A percentile compares a stretch with the other conserved stretches of the same genome.
Conservation (phyloP, 2,329 filamentous ascomycete genomes). For the Curvularia spicifera region DNA sequence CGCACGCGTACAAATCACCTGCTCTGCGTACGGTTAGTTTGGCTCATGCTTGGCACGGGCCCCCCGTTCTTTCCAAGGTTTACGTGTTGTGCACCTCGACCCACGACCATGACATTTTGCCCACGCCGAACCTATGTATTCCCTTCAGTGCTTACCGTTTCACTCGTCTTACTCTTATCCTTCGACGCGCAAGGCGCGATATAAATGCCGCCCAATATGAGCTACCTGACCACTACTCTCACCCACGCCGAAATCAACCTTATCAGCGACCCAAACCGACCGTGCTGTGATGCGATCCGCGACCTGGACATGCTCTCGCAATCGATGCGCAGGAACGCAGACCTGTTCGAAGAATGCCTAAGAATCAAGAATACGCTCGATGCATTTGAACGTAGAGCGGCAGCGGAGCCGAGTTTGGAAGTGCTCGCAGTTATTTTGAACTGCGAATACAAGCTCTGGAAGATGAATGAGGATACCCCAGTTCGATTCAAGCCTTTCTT, state of each 20-base stretch:
- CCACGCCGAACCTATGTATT: constrained; percentile 29
- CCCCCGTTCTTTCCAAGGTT: constrained; percentile 18
- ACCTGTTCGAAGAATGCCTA: constrained; percentile 23
- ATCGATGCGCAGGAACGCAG: neutral
- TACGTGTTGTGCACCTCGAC: constrained; percentile 21
- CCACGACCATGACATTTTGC: constrained; percentile 25
- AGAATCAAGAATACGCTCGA: constrained; percentile 45
- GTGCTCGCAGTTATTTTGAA: constrained; percentile 41
- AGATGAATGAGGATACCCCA: constrained; percentile 36
- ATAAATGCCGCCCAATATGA: constrained; percentile 34
- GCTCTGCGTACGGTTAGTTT: neutral
- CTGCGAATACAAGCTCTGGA: constrained; percentile 48
- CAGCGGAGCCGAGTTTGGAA: constrained; percentile 26
- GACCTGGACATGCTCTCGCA: constrained; percentile 16
- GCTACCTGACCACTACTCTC: constrained; percentile 32
- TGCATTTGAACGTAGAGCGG: constrained; percentile 29
- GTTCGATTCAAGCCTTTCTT: constrained; percentile 49
- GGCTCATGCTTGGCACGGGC: constrained; percentile 18
- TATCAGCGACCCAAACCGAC: constrained; percentile 30
- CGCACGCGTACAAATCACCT: neutral
- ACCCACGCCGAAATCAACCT: constrained; percentile 30
- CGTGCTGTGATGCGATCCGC: constrained; percentile 22
- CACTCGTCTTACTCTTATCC: constrained; percentile 17
- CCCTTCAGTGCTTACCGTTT: constrained; percentile 13
- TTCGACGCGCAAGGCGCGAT: constrained; percentile 27